phyloP scores from a whole-genome alignment of 139 green algal species.

The Micractinium sp. region DNA sequence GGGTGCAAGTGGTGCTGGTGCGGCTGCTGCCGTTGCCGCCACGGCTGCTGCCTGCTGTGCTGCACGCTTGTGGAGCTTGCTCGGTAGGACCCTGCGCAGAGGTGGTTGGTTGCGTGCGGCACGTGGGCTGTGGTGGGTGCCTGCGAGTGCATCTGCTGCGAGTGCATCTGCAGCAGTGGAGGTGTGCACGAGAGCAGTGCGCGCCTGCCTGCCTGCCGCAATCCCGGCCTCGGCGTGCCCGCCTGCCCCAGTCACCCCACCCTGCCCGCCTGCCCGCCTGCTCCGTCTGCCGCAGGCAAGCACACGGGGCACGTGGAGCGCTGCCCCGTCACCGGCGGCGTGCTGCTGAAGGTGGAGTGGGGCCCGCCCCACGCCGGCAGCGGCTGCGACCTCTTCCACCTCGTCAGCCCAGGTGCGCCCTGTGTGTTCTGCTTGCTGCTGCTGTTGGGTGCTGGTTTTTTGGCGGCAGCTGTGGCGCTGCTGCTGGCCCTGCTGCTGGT shows the following conservation, averaged over 20 bases:
- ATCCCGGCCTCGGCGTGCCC: background rate
- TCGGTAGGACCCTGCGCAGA: background rate
- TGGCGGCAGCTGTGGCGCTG: background rate
- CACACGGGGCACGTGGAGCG: constrained; percentile 15
- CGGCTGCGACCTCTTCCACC: constrained; percentile 11
- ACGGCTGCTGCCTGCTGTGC: no score
- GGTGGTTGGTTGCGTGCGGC: background rate
- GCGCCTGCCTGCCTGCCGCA: no score
- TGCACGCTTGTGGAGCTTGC: background rate
- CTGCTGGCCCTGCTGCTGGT: background rate
- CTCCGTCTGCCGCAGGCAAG: no score
- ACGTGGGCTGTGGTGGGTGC: no score
- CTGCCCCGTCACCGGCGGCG: constrained; percentile 2
- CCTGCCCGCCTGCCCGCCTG: no score
- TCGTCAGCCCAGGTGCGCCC: background rate
- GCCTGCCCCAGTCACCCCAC: background rate
- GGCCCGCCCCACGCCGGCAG: background rate
- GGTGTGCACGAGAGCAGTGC: no score
- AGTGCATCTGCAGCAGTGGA: no score
- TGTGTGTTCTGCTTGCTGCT: background rate
- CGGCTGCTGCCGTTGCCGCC: no score
- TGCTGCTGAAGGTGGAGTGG: constrained; percentile 10
- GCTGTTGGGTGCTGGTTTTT: background rate
- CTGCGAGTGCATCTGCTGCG: no score
- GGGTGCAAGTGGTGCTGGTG: background rate